Base-by-base conservation (phyloP, 352 stramenopile genomes). In the Globisporangium radiosum region DNA sequence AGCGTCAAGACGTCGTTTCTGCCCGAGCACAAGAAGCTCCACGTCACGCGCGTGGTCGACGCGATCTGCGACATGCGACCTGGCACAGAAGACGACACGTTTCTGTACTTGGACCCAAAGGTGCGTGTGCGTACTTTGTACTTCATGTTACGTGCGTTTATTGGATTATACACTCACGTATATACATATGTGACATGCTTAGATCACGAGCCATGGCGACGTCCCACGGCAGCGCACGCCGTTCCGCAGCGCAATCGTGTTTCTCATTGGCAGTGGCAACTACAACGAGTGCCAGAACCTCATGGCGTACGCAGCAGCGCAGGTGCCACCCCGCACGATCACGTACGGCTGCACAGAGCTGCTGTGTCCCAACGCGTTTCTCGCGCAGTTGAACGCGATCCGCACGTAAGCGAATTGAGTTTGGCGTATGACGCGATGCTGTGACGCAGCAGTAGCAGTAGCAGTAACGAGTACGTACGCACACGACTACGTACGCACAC, bases 341-440 rank as follows among this genome's bases (percentile, higher is more conserved):
- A 91, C 84, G 70, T 97, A 96, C 63, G 89, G 89, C 25, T 93
- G 87, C 62, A 97, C 89, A 37, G 89, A 97, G 67, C 63, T 97
- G 51, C 62, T 96, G 51, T 94, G 89, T 45, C 82, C 88, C 0
- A 84, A 97, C 54, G 78, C 82, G n/a, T 97, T 97, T 68, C 72
- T 97, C 62, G 63, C 87, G 44, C 89, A 97, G 63, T 80, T 96
- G 52, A 78, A 72, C 53, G 78, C 71, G 25, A 91, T 91, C 52
- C 71, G 67, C 50, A 68, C 78, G 43, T 91, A 73, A 33, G 25
- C 25, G 25, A 33, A 4, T 44, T 44, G 40, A 2, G 40, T 13
- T 44, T 44, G 40, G 40, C 7, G 3, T 33, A 33, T 33, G 25
- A 33, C 25, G 25, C 25, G 1, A 33, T 3, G 25, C 25, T 33